Evolutionary conservation across 2,329 filamentous ascomycete species (phyloP), one percentile per base, ranked within the genome.

Genomic region (Colletotrichum neosansevieriae): DNA sequence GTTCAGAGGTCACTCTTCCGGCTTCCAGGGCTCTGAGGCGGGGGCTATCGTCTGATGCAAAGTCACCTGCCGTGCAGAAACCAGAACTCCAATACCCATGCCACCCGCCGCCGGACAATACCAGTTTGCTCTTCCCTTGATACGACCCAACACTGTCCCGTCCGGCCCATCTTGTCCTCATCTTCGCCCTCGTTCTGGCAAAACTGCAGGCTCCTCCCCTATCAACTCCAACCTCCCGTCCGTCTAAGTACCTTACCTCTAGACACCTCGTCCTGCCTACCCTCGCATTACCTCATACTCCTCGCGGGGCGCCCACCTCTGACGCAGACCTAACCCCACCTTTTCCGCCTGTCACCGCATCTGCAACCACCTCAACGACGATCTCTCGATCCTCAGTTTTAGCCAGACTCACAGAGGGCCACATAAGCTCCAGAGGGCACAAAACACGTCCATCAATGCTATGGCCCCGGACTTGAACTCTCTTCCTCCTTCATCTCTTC

Each of bases 401-500:
- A 11, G 19, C 32, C n/a, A 40, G 34, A 50, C 10, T n/a, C 47
- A 36, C 40, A 5, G 17, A 60, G 36, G 32, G 51, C 45, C 44
- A 29, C n/a, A 19, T 38, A 36, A 54, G 29, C 34, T 44, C n/a
- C 15, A 38, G 36, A 38, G 11, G 10, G 11, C 3, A 42, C 32
- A 36, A 54, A 42, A 49, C 54, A 24, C 6, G 17, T 17, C 34
- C 10, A 67, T 51, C 21, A 58, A 67, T 69, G 63, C 51, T 40
- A 74, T 64, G 64, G 67, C 13, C 7, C 47, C 17, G 29, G 59
- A 71, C 12, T n/a, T 70, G 36, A 71, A 70, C 56, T 68, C 67
- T 58, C 67, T 70, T 38, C 70, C 61, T 13, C 51, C 59, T 45
- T 70, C 65, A 66, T 57, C 57, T 38, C 29, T 49, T 32, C 50